Evolutionary conservation across 495 filamentous ascomycete genomes (phyloP).

Genomic region (Aspergillus egyptiacus): DNA sequence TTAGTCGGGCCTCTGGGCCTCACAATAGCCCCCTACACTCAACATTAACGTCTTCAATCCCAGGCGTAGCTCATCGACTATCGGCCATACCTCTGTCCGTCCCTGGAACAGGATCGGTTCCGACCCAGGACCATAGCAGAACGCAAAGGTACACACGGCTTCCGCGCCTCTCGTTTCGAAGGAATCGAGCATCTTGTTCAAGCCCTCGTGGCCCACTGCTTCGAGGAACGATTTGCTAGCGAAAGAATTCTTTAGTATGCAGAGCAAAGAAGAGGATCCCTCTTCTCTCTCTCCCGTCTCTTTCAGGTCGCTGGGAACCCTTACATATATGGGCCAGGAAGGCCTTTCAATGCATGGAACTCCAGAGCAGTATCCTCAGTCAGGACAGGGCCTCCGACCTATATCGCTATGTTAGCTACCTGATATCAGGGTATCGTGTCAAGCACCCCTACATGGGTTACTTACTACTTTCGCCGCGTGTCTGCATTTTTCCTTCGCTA

Average conservation of each 20-base stretch:
- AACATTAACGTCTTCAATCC: constrained; percentile 1
- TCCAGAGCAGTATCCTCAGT: constrained; percentile 94
- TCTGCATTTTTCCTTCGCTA: constrained; percentile 79
- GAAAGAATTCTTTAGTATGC: background rate
- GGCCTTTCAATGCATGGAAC: constrained; percentile 79
- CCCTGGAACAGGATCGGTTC: constrained; percentile 91
- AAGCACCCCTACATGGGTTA: background rate
- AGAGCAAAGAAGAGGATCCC: too few species aligned
- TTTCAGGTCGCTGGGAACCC: constrained; percentile 16
- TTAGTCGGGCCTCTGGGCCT: constrained; percentile 56
- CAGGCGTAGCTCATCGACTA: background rate
- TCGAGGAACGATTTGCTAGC: constrained; percentile 87
- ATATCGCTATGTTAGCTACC: constrained; percentile 9
- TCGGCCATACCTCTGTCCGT: constrained; percentile 48
- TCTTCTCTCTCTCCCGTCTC: too few species aligned
- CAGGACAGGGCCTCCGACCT: constrained; percentile 82
- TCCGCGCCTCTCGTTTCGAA: constrained; percentile 86
- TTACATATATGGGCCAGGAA: constrained; percentile 97
- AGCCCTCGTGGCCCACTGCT: constrained; percentile 68
- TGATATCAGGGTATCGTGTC: background rate
- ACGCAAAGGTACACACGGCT: constrained; percentile 95
- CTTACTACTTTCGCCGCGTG: constrained; percentile 52
- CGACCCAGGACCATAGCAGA: constrained; percentile 75
- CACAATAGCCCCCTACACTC: constrained; percentile 40
- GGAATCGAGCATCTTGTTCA: constrained; percentile 86